Evolutionary conservation across 148 eudicot species (phyloP).

Genomic region (Camellia japonica): DNA sequence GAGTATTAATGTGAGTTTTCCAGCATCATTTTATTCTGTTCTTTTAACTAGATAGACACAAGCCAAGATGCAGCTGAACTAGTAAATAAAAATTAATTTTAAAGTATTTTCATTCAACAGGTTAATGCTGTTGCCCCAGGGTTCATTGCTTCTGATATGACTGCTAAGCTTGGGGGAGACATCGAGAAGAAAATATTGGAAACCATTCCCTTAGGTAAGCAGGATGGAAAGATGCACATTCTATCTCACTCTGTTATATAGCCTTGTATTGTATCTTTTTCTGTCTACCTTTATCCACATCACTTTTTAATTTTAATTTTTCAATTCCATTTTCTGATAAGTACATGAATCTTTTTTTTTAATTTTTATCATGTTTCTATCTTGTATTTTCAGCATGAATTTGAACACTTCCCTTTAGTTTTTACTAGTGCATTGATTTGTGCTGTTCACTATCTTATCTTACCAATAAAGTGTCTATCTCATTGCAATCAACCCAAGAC

Average conservation of each 20-base stretch:
- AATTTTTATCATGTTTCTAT: too few species aligned
- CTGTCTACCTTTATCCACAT: background rate
- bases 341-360: background rate
- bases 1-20: constrained; percentile 62
- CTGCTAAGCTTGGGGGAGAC: constrained; percentile 72
- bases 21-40: background rate
- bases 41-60: background rate
- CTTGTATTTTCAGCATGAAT: background rate
- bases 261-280: background rate
- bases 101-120: constrained; percentile 28
- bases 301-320: background rate
- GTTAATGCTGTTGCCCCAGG: constrained; percentile 95
- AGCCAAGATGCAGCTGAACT: background rate
- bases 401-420: background rate
- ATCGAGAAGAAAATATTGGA: constrained; percentile 71
- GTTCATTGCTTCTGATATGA: constrained; percentile 94
- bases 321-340: background rate
- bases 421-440: background rate
- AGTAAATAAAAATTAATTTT: background rate
- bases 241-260: background rate
- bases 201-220: constrained; percentile 75
- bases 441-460: background rate
- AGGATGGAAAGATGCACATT: background rate
- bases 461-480: background rate
- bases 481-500: background rate